A percentile compares a stretch with the other conserved stretches of the same genome.
Conservation (phyloP, 148 eudicot genomes). For the Silene uniflora region DNA sequence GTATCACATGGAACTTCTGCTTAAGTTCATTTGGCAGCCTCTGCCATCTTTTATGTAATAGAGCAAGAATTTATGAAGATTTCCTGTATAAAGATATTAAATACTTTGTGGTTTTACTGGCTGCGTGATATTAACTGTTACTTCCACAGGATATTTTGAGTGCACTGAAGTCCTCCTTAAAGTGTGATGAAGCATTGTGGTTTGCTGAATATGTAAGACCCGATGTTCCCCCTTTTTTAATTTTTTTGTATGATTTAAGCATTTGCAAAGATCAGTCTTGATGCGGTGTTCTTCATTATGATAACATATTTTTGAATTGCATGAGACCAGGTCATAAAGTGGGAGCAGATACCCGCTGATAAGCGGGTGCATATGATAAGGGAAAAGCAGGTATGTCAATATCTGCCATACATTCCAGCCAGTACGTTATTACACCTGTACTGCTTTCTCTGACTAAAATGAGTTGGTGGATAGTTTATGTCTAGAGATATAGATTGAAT, state of each 20-base stretch:
- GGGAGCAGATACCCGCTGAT: constrained; percentile 77
- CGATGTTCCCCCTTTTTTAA: not conserved
- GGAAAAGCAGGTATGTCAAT: constrained; percentile 67
- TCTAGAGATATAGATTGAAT: not conserved
- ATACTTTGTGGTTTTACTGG: not conserved
- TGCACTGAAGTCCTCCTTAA: constrained; percentile 55
- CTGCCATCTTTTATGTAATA: not conserved
- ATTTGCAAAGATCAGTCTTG: not conserved
- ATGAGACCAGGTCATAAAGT: constrained; percentile 57
- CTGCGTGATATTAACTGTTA: constrained; percentile 16
- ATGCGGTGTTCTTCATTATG: not conserved
- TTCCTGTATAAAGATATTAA: not conserved
- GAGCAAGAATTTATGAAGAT: not conserved
- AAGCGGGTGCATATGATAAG: constrained; percentile 70
- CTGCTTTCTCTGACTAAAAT: not conserved
- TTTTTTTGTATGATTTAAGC: not conserved
- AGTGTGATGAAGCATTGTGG: constrained; percentile 68
- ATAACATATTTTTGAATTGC: not conserved
- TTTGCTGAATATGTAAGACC: constrained; percentile 72
- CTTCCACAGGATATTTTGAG: constrained; percentile 62
- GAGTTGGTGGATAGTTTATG: not conserved
- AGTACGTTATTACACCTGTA: not conserved
- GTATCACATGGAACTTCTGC: not conserved
- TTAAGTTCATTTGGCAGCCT: not conserved
- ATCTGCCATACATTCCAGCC: not conserved